A percentile compares a stretch with the other conserved stretches of the same genome.
These are phyloP conservation scores for Trichosanthes truncata DNA, from an alignment of 306 rosid genomes.

Conservation along the genomic window DNA sequence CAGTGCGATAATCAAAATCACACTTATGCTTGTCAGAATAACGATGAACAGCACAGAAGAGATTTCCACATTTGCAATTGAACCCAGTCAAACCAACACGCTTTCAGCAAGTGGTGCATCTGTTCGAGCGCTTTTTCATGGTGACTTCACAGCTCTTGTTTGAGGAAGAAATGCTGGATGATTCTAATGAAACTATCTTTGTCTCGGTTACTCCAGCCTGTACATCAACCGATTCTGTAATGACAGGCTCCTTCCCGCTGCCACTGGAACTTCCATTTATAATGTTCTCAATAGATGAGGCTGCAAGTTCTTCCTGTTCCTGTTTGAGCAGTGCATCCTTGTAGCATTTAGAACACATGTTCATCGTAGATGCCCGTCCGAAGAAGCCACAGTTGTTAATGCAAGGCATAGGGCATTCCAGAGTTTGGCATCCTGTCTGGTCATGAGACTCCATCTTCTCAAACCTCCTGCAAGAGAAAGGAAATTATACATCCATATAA, in stretches of 20 bases:
- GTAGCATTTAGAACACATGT: constrained; percentile 83
- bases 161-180: constrained; percentile 25
- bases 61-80: constrained; percentile 61
- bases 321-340: constrained; percentile 62
- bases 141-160: constrained; percentile 29
- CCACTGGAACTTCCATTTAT: constrained; percentile 34
- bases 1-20: constrained; percentile 43
- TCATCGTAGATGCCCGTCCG: constrained; percentile 70
- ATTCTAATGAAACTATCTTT: constrained; percentile 17
- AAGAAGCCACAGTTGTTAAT: constrained; percentile 71
- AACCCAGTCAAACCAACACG: constrained; percentile 76
- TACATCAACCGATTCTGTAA: constrained; percentile 20
- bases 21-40: constrained; percentile 66
- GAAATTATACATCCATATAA: not conserved
- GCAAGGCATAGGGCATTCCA: constrained; percentile 58
- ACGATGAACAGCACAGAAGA: constrained; percentile 55
- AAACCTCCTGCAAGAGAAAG: constrained; percentile 26
- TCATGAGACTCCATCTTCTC: constrained; percentile 64
- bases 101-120: constrained; percentile 53
- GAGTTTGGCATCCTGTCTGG: constrained; percentile 73
- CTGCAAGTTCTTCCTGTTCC: constrained; percentile 56
- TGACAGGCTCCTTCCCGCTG: constrained; percentile 31
- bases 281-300: constrained; percentile 53
- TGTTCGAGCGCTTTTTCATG: constrained; percentile 38
- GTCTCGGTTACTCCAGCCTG: constrained; percentile 27